Percentiles rank a stretch among this genome's conserved stretches.
These are phyloP conservation scores for Phialemonium atrogriseum DNA, from an alignment of 2,329 filamentous ascomycete species.

Conservation along the genomic window DNA sequence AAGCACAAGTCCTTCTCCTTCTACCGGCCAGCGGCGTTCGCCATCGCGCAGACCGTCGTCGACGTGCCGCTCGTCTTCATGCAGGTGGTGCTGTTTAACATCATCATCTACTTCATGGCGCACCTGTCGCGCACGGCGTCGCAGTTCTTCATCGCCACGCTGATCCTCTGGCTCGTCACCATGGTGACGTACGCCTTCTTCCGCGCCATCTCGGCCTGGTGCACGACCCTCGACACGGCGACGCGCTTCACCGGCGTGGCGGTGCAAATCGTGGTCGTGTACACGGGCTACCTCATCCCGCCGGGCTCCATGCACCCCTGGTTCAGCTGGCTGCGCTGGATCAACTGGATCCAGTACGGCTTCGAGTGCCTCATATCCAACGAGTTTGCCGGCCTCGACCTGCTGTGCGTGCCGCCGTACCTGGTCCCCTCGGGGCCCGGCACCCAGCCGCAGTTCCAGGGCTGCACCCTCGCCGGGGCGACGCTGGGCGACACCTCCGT, in stretches of 20 bases:
- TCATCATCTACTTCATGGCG: constrained; percentile 72
- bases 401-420: constrained; percentile 36
- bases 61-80: constrained; percentile 56
- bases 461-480: constrained; percentile 48
- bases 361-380: constrained; percentile 54
- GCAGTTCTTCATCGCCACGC: constrained; percentile 57
- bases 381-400: constrained; percentile 43
- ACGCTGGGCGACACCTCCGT: constrained; percentile 38
- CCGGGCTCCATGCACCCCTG: constrained; percentile 56
- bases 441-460: constrained; percentile 33
- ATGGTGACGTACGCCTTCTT: constrained; percentile 24
- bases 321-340: constrained; percentile 59
- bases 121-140: constrained; percentile 58
- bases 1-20: constrained; percentile 40
- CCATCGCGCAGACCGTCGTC: constrained; percentile 45
- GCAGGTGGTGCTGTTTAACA: constrained; percentile 59
- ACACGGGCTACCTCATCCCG: constrained; percentile 57
- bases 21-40: constrained; percentile 47
- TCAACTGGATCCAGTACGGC: constrained; percentile 58
- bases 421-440: constrained; percentile 37
- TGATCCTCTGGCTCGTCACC: constrained; percentile 48
- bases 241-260: constrained; percentile 47
- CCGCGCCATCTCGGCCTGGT: constrained; percentile 49
- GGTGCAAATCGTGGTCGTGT: constrained; percentile 56
- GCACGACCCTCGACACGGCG: constrained; percentile 54